Conservation (phyloP, 129 eudicot genomes). For the Helichrysum umbraculigerum region DNA sequence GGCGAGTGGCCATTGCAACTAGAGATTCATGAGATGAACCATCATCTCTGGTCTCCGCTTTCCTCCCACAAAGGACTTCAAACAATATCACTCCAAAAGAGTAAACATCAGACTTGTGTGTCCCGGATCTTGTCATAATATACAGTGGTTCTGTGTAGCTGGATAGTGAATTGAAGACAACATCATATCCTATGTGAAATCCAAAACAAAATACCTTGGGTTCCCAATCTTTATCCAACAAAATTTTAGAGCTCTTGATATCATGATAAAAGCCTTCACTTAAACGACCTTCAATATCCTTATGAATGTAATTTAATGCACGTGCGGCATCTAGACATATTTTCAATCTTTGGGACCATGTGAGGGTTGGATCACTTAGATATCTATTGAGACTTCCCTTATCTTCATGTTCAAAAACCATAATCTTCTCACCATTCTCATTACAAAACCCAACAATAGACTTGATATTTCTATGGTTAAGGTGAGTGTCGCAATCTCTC, state of each 20-base stretch:
- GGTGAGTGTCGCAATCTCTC: not conserved
- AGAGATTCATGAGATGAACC: not conserved
- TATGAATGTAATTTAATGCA: not conserved
- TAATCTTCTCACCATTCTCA: not conserved
- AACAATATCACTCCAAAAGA: slow-evolving; percentile 10
- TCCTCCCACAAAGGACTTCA: not conserved
- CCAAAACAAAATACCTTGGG: not conserved
- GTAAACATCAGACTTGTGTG: not conserved
- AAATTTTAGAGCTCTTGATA: not conserved
- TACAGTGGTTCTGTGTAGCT: no score
- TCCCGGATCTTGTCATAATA: no score
- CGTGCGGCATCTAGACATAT: slow-evolving; percentile 18
- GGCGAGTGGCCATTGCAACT: not conserved
- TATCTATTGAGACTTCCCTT: not conserved
- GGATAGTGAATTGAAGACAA: not conserved
- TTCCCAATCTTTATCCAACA: slow-evolving; percentile 10
- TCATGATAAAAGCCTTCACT: no score
- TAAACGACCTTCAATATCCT: not conserved
- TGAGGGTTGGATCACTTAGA: slow-evolving; percentile 13
- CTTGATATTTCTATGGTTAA: not conserved
- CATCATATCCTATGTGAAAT: no score
- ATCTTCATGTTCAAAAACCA: not conserved
- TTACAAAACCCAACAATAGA: slow-evolving; percentile 15
- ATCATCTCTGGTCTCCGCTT: not conserved
- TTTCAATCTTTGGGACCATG: slow-evolving; percentile 17